A percentile compares a stretch with the other conserved stretches of the same genome.
Evolutionary conservation across 768 basidiomycete genomes (phyloP).

Genomic region (Mycena vulgaris): DNA sequence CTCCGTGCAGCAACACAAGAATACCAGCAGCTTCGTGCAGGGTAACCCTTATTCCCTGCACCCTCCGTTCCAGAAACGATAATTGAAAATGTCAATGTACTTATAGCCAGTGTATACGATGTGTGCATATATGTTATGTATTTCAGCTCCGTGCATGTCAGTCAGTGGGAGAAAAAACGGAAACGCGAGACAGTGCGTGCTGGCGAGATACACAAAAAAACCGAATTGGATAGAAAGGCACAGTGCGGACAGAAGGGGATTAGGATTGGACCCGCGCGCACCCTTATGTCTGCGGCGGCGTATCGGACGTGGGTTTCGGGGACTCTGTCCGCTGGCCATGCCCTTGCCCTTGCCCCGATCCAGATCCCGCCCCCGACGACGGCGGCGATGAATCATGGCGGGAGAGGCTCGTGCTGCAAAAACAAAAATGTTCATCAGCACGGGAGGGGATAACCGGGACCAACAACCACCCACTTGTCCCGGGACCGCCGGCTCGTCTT

Average conservation of each 20-base stretch:
- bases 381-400: constrained; percentile 25
- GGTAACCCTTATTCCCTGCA: no score
- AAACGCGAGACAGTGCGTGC: no score
- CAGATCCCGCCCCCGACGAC: constrained; percentile 14
- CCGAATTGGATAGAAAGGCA: not conserved
- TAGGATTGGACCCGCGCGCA: no score
- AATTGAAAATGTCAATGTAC: no score
- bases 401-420: constrained; percentile 13
- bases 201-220: no score
- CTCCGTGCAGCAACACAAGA: no score
- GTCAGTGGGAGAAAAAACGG: not conserved
- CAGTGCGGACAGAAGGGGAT: no score
- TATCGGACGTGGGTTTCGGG: no score
- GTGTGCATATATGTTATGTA: not conserved
- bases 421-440: not conserved
- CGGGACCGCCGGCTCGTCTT: constrained; percentile 61
- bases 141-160: not conserved
- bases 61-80: no score
- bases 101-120: constrained; percentile 1
- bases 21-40: no score
- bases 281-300: constrained; percentile 1
- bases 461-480: constrained; percentile 56
- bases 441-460: not conserved
- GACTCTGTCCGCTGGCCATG: no score
- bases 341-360: no score